Evolutionary conservation across 1,284 basidiomycete species (phyloP).

Genomic region (Pisolithus thermaeus): DNA sequence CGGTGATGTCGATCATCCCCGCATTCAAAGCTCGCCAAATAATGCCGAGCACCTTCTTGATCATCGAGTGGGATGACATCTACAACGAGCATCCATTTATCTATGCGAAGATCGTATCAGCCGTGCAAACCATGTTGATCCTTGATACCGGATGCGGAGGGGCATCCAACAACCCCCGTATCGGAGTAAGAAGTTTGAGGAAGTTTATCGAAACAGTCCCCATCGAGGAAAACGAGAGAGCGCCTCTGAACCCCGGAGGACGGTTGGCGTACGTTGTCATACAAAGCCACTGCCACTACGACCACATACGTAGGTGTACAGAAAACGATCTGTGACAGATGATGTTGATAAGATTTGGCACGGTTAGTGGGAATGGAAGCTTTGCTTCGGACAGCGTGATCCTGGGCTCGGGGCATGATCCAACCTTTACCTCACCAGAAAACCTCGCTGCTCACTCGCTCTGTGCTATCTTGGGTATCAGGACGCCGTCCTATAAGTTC

Average conservation of each 20-base stretch:
- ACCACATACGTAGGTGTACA: too few species aligned
- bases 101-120: conserved; percentile 5
- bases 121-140: conserved; percentile 38
- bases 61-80: too few species aligned
- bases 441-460: conserved; percentile 35
- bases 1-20: too few species aligned
- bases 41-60: conserved; percentile 33
- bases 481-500: conserved; percentile 39
- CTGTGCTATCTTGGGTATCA: conserved; percentile 26
- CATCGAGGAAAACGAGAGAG: conserved; percentile 27
- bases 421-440: conserved; percentile 36
- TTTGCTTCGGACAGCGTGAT: conserved; percentile 31
- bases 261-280: conserved; percentile 17
- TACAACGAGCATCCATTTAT: conserved; percentile 33
- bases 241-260: conserved; percentile 39
- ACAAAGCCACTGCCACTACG: too few species aligned
- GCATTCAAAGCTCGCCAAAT: conserved; percentile 26
- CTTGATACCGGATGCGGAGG: conserved; percentile 55
- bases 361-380: too few species aligned
- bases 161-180: conserved; percentile 32
- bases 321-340: too few species aligned
- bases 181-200: conserved; percentile 29
- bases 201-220: conserved; percentile 43
- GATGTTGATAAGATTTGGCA: too few species aligned
- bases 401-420: conserved; percentile 40